These are phyloP conservation scores for Azolla pinnata DNA, from an alignment of 75 land plant genomes.

Conservation along the genomic window DNA sequence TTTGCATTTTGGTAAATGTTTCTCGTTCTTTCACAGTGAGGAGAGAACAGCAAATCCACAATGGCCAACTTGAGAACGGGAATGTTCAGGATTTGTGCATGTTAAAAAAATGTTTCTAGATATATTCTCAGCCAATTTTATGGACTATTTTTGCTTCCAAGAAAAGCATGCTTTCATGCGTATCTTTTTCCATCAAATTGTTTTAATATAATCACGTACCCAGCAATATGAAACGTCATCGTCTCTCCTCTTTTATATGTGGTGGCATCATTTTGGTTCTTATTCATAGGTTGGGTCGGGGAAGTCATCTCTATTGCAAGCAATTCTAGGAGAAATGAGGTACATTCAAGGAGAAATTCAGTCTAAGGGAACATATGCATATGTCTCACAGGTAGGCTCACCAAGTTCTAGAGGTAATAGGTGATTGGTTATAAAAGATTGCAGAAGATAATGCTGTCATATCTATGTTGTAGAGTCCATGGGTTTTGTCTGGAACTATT, in stretches of 20 bases:
- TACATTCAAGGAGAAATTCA: slow-evolving; percentile 18
- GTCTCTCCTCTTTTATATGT: background rate
- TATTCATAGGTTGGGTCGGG: slow-evolving; percentile 58
- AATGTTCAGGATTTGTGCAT: too few relatives aligned
- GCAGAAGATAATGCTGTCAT: background rate
- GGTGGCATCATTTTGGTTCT: background rate
- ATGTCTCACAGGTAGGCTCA: slow-evolving; percentile 57
- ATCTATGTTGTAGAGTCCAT: slow-evolving; percentile 50
- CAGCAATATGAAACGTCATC: too few relatives aligned
- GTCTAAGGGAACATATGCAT: background rate
- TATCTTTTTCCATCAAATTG: background rate
- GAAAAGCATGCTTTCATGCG: background rate
- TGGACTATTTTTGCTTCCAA: background rate
- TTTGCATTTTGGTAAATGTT: too few relatives aligned
- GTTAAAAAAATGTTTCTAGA: too few relatives aligned
- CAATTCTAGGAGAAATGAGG: slow-evolving; percentile 67
- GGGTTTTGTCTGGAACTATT: slow-evolving; percentile 75
- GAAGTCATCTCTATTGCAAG: slow-evolving; percentile 66
- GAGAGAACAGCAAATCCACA: too few relatives aligned
- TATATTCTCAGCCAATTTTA: background rate
- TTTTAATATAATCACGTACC: background rate
- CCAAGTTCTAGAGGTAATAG: background rate
- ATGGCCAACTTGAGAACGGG: too few relatives aligned
- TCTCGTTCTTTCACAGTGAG: too few relatives aligned
- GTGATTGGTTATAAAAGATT: background rate